These are phyloP conservation scores for Pythium dissotocum DNA, from an alignment of 352 stramenopile species.

Conservation along the genomic window DNA sequence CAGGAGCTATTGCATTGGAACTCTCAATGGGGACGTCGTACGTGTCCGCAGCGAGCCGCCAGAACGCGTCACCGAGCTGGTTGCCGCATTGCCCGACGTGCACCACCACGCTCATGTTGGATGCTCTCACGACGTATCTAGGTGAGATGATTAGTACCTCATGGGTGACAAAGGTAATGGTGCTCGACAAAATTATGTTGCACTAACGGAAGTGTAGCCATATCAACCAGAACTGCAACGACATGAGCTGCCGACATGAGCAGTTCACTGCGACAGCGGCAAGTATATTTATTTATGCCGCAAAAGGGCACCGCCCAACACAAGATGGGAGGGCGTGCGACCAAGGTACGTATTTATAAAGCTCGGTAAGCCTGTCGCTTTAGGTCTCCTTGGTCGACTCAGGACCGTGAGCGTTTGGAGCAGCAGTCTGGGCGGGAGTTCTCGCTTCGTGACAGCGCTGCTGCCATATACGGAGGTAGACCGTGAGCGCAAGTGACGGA, in stretches of 20 bases:
- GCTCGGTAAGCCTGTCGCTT: background rate
- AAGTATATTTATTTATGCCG: no score
- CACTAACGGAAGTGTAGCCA: background rate
- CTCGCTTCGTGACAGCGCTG: background rate
- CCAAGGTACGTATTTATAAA: background rate
- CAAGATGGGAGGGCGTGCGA: background rate
- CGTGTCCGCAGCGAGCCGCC: slow-evolving; percentile 38
- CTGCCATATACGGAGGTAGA: background rate
- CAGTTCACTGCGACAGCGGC: no score
- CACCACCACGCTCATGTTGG: slow-evolving; percentile 57
- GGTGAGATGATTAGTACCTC: background rate
- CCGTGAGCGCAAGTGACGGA: background rate
- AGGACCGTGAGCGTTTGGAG: background rate
- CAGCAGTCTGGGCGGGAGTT: background rate
- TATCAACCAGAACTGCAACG: background rate
- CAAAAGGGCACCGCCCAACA: no score
- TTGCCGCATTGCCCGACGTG: slow-evolving; percentile 80
- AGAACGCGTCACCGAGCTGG: slow-evolving; percentile 76
- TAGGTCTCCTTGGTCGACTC: background rate
- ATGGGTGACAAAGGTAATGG: background rate
- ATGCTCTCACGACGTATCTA: no score
- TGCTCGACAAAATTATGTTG: background rate
- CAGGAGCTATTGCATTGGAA: background rate
- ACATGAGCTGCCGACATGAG: no score
- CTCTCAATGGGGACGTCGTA: background rate